Evolutionary conservation across 2,329 filamentous ascomycete genomes (phyloP), one percentile per base, ranked within the genome.

Genomic region (Malbranchea zuffiana): DNA sequence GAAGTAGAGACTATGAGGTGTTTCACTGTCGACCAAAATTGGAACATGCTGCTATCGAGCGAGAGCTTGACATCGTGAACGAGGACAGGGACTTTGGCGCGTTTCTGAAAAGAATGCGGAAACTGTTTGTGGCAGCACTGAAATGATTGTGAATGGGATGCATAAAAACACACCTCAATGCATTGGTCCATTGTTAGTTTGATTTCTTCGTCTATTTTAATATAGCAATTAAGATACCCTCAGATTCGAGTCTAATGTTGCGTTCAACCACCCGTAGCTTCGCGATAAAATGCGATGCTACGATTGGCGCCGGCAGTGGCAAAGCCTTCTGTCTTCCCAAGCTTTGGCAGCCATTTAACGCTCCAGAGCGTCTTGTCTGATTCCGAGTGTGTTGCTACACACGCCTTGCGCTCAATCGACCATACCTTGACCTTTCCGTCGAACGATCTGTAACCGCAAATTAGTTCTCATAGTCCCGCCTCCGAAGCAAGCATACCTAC

Each of bases 401-500:
- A 96, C 3, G 71, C 70, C 39, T 77, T 74, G 21, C 78, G 74
- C 50, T 94, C 86, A 41, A 95, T 74, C 19, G 84, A 88, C 90
- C 90, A 98, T 19, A 96, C 82, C 61, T 94, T 95, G 43, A 82
- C 84, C 60, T 93, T 95, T 24, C 90, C 88, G 54, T 96, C 87
- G 57, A 92, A 85, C 1, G 82, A 78, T 32, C 72, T 75, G 27
- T 13, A 6, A 4, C 2, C 17, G 2, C 12, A 10, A 32, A 31
- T 25, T 25, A 32, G 20, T n/a, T 33, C 13, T 25, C 7, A 2
- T 15, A 23, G 12, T 19, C 10, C 23, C n/a, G n/a, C 23, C 7
- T n/a, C n/a, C 23, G 23, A n/a, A 25, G n/a, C 6, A 19, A 16
- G 10, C 13, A 10, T n/a, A 54, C 68, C 45, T 58, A 74, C 67